Conservation (phyloP, 208 protist species). For the Leishmania major region DNA sequence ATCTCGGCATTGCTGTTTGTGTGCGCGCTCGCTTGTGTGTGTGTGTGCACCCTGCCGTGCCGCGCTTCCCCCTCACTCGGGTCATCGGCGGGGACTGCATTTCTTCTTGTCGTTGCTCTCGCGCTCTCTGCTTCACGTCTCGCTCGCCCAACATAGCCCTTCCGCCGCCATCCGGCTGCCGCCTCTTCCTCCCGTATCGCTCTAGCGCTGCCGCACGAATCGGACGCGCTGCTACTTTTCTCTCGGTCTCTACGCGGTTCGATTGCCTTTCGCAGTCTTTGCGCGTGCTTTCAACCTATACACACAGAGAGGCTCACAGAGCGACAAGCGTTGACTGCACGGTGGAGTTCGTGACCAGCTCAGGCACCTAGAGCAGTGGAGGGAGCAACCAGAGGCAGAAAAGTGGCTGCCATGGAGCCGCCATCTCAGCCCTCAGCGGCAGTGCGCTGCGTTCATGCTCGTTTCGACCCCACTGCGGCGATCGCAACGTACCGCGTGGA, state of each 20-base stretch:
- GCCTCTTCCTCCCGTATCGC: not conserved
- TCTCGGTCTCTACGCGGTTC: constrained; percentile 2
- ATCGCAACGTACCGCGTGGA: constrained; percentile 35
- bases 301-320: not conserved
- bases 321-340: not conserved
- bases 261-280: not conserved
- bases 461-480: constrained; percentile 15
- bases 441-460: constrained; percentile 1
- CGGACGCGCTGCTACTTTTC: not conserved
- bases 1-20: not conserved
- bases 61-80: not conserved
- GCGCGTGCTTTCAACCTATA: not conserved
- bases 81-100: not conserved
- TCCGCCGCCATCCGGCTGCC: not conserved
- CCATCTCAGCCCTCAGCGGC: not conserved
- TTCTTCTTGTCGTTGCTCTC: not conserved
- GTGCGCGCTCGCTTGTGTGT: not conserved
- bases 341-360: not conserved
- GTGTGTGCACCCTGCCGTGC: not conserved
- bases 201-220: not conserved
- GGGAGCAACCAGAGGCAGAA: not conserved
- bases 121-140: not conserved
- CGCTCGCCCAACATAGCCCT: not conserved
- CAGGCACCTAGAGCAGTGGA: not conserved
- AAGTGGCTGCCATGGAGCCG: not conserved